Percentiles rank a stretch among this genome's conserved stretches.
Evolutionary conservation across 345 rosid genomes (phyloP).

Genomic region (Eucalyptus victrix): DNA sequence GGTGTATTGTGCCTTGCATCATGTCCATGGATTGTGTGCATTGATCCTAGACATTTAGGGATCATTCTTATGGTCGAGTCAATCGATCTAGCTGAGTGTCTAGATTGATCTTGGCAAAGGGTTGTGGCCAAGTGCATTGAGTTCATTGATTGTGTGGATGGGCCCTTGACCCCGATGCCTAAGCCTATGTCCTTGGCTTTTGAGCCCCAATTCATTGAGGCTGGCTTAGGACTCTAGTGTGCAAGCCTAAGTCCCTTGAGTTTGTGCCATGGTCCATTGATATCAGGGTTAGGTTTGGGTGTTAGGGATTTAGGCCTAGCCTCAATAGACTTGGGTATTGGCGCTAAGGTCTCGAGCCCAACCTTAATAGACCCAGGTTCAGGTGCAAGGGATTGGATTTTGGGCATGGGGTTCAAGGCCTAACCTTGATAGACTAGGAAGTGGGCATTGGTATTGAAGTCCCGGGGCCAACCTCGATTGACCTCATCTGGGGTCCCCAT

Average conservation of each 20-base stretch:
- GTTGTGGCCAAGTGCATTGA: no score
- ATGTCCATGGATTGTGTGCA: no score
- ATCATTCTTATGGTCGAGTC: no score
- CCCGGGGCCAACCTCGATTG: accelerated
- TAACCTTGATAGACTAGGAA: no score
- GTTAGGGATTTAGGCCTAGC: no score
- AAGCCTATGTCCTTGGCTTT: accelerated
- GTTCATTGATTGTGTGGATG: no score
- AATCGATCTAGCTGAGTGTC: accelerated
- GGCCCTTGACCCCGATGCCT: accelerated
- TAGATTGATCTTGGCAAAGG: accelerated
- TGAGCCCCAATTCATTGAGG: no score
- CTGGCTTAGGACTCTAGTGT: accelerated
- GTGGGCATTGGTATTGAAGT: accelerated
- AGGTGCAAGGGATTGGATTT: accelerated
- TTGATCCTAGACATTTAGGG: accelerated
- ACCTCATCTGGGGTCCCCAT: no score
- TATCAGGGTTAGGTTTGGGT: accelerated
- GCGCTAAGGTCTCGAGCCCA: accelerated
- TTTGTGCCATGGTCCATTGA: no score
- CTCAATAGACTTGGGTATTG: accelerated
- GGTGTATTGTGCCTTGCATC: no score
- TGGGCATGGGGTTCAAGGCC: accelerated
- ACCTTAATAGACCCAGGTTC: accelerated
- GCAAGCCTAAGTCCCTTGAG: no score